phyloP scores from a whole-genome alignment of 768 basidiomycete species.

The Lactifluus subvellereus region DNA sequence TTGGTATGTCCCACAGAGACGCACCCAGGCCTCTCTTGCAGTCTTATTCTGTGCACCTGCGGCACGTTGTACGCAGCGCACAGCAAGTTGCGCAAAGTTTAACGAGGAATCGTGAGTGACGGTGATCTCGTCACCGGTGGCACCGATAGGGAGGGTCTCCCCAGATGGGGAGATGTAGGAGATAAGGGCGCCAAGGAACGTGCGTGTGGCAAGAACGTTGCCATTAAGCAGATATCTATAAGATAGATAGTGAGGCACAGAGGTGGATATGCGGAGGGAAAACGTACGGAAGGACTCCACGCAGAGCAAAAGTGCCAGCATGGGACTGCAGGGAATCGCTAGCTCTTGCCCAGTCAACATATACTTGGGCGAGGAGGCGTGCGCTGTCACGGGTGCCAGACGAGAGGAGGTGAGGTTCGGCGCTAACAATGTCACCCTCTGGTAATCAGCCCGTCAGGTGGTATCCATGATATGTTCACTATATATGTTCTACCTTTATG shows the following conservation, averaged over 20 bases:
- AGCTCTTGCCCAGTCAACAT: slow-evolving; percentile 68
- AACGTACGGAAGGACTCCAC: slow-evolving; percentile 79
- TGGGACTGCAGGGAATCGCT: slow-evolving; percentile 29
- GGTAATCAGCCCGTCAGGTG: slow-evolving; percentile 4
- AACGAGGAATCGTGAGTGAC: slow-evolving; percentile 70
- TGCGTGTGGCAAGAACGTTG: slow-evolving; percentile 87
- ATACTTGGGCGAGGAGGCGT: slow-evolving; percentile 77
- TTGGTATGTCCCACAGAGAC: slow-evolving; percentile 80
- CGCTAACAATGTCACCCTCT: slow-evolving; percentile 73
- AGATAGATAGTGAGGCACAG: not conserved
- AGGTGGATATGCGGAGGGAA: slow-evolving; percentile 3
- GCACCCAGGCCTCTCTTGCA: slow-evolving; percentile 77
- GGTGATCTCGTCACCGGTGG: slow-evolving; percentile 50
- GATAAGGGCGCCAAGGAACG: slow-evolving; percentile 82
- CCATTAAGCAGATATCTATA: slow-evolving; percentile 73
- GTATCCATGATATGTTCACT: not conserved
- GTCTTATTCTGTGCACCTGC: slow-evolving; percentile 73
- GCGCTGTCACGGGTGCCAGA: slow-evolving; percentile 89
- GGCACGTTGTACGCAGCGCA: slow-evolving; percentile 82
- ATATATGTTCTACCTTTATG: slow-evolving; percentile 57
- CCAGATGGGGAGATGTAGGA: slow-evolving; percentile 50
- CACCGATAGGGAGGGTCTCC: slow-evolving; percentile 37
- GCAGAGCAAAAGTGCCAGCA: slow-evolving; percentile 72
- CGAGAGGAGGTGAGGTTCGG: slow-evolving; percentile 78
- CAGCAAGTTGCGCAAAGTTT: slow-evolving; percentile 88